A percentile compares a stretch with the other conserved stretches of the same genome.
Evolutionary conservation across 441 rosid species (phyloP).

Genomic region (Croton setiger): DNA sequence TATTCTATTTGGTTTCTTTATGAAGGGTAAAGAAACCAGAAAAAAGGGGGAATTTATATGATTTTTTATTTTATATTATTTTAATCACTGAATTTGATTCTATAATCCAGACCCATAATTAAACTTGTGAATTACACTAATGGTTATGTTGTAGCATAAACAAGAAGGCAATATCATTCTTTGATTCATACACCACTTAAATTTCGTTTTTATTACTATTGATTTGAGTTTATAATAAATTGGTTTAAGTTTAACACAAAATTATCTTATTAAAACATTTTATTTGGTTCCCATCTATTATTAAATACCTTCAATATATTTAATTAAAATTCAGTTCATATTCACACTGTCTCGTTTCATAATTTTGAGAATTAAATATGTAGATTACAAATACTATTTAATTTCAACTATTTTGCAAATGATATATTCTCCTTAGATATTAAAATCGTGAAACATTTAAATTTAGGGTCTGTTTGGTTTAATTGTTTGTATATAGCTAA

Average conservation of each 20-base stretch:
- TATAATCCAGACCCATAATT: neutral
- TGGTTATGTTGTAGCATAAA: neutral
- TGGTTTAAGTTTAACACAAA: no score
- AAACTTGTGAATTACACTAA: neutral
- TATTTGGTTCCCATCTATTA: no score
- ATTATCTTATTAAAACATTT: no score
- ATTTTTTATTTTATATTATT: neutral
- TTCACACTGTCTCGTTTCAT: neutral
- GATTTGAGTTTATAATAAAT: no score
- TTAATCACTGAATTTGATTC: slow-evolving; percentile 13
- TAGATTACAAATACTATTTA: no score
- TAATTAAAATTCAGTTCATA: neutral
- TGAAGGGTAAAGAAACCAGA: neutral
- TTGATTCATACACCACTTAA: neutral
- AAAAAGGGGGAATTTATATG: neutral
- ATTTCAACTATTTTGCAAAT: no score
- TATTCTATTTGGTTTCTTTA: slow-evolving; percentile 20
- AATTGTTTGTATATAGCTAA: no score
- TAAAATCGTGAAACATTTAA: no score
- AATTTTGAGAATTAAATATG: neutral
- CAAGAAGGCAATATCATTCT: neutral
- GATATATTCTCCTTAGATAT: no score
- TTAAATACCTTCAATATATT: no score
- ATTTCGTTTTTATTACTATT: no score
- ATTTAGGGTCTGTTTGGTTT: no score